Evolutionary conservation across 192 early-diverging fungal genomes (phyloP), one percentile per base, ranked within the genome.

Genomic region (Linnemannia exigua): DNA sequence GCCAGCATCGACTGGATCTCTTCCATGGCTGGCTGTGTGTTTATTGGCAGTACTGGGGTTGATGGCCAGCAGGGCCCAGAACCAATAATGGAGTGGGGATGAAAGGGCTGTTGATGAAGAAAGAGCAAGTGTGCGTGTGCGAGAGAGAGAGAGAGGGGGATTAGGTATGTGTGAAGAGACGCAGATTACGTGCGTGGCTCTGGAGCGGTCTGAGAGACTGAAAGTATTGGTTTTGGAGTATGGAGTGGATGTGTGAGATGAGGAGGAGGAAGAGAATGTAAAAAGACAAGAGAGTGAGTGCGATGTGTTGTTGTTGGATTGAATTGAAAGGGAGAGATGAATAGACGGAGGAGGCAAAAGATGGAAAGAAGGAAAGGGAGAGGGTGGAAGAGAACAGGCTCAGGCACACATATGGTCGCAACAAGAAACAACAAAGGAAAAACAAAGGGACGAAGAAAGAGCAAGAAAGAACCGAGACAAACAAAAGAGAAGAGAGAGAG

Each of bases 1-100:
- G 81, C 81, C 75, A 87, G 48, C 82, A 87, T 77, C 70, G 51
- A 20, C 70, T 87, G 85, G 82, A 82, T 89, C 75, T 89, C 81
- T 20, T 89, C 88, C 86, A 87, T 89, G 31, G 75, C 37, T 51
- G 66, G 44, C 52, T 72, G 5, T 75, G 37, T 25, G 46, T 41
- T n/a, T n/a, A 33, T 31, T 63, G 58, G 58, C 58, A 63, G 28
- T 25, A 58, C 61, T 71, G 41, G 44, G 51, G 41, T 66, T 20
- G 51, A 52, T 74, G 72, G 72, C 72, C 72, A 52, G 33, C 47
- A 5, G 72, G 72, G 28, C 41, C 44, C 41, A 31, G 28, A 35
- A 35, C 31, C 31, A 74, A 74, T 12, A 11, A 19, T 54, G 31
- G 52, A n/a, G 36, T 6, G 52, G 8, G 36, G 73, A 31, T 35